Evolutionary conservation across 192 early-diverging fungal genomes (phyloP).

Genomic region (Gigaspora rosea): DNA sequence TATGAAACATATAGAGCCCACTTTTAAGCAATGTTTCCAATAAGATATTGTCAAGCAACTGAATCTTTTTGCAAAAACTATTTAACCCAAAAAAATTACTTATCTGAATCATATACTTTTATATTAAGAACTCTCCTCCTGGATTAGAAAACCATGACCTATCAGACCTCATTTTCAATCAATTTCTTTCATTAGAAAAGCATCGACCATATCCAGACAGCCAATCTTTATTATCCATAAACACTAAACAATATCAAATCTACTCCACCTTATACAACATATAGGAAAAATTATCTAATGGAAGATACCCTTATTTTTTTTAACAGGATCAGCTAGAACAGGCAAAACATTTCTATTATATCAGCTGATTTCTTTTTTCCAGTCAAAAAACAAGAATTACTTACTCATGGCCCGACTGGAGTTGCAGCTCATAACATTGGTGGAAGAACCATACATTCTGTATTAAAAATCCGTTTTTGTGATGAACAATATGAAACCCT

Average conservation of each 20-base stretch:
- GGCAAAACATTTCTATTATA: slow-evolving; percentile 12
- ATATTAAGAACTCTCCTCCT: background rate
- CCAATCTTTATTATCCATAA: background rate
- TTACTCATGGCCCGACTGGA: background rate
- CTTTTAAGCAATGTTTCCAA: too few relatives aligned
- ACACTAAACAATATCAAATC: slow-evolving; percentile 5
- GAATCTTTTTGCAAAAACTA: background rate
- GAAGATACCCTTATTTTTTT: slow-evolving; percentile 13
- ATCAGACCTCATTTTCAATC: too few relatives aligned
- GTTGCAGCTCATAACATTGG: background rate
- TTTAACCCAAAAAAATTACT: background rate
- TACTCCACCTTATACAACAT: background rate
- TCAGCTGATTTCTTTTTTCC: background rate
- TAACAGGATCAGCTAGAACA: background rate
- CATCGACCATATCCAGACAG: background rate
- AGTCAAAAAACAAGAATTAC: background rate
- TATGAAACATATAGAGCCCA: too few relatives aligned
- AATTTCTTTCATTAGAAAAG: too few relatives aligned
- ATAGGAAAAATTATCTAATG: background rate
- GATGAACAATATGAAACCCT: background rate
- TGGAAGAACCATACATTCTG: background rate
- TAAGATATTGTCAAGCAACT: too few relatives aligned
- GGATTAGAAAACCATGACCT: background rate
- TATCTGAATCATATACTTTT: background rate
- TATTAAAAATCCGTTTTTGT: background rate